Conservation (phyloP, 768 basidiomycete species). For the Ephemerocybe angulata region DNA sequence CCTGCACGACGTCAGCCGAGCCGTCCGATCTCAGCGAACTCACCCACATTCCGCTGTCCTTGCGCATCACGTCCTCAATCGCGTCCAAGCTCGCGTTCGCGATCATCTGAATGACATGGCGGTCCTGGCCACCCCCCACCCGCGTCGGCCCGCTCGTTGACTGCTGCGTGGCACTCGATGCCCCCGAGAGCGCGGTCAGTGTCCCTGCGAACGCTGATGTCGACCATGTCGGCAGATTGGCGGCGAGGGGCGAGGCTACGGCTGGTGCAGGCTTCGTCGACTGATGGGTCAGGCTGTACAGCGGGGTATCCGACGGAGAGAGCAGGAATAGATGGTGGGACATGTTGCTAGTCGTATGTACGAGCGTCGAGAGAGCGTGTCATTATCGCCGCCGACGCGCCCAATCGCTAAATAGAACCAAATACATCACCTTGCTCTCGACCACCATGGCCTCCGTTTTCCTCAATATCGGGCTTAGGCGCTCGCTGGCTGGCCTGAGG, state of each 20-base stretch:
- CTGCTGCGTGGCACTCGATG: constrained; percentile 71
- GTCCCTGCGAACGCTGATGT: constrained; percentile 90
- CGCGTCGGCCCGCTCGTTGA: constrained; percentile 59
- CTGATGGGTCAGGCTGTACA: constrained; percentile 80
- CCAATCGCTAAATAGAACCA: neutral
- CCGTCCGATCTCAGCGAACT: constrained; percentile 10
- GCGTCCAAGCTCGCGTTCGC: constrained; percentile 95
- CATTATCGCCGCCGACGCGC: neutral
- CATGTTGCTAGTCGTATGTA: constrained; percentile 39
- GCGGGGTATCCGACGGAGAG: constrained; percentile 82
- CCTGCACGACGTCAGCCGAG: constrained; percentile 43
- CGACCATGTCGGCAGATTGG: constrained; percentile 86
- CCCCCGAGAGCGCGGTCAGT: constrained; percentile 81
- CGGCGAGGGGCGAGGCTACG: constrained; percentile 64
- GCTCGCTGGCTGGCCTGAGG: neutral
- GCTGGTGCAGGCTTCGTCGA: constrained; percentile 68
- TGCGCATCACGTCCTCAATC: constrained; percentile 89
- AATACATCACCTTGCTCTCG: neutral
- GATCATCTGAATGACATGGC: constrained; percentile 98
- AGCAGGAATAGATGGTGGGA: constrained; percentile 84
- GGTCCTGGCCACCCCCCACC: constrained; percentile 79
- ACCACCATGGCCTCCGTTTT: constrained; percentile 8
- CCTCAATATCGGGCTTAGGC: neutral
- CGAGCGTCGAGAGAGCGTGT: neutral
- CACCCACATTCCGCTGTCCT: constrained; percentile 74